Percentiles rank a stretch among this genome's conserved stretches.
phyloP scores from a whole-genome alignment of 2,329 filamentous ascomycete genomes.

The Pseudogymnoascus sp. region DNA sequence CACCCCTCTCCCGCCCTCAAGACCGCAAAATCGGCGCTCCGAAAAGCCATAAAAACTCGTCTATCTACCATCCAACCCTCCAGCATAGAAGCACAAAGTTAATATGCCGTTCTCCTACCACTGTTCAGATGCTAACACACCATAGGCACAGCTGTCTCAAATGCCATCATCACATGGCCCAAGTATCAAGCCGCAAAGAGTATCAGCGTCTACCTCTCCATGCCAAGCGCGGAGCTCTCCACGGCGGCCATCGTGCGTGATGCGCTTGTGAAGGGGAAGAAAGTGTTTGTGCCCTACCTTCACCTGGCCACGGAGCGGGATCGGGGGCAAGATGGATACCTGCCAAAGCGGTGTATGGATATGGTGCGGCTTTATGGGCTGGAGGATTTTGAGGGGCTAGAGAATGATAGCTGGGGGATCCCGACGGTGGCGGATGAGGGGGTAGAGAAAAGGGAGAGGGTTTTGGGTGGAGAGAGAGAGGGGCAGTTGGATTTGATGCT shows the following conservation, averaged over 20 bases:
- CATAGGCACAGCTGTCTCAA: background rate
- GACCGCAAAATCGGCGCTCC: constrained; percentile 1
- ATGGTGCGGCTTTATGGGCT: constrained; percentile 75
- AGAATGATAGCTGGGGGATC: constrained; percentile 84
- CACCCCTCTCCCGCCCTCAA: background rate
- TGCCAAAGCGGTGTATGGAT: constrained; percentile 72
- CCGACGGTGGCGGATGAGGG: constrained; percentile 67
- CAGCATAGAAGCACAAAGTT: constrained; percentile 1
- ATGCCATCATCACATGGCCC: background rate
- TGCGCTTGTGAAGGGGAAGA: constrained; percentile 67
- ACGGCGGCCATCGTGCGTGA: constrained; percentile 75
- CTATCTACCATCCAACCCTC: background rate
- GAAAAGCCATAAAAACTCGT: background rate
- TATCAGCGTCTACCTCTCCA: constrained; percentile 85
- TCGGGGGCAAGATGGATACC: constrained; percentile 20
- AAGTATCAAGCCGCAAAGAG: constrained; percentile 61
- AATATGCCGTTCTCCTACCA: background rate
- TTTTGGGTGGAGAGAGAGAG: constrained; percentile 49
- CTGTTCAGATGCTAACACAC: background rate
- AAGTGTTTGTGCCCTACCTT: constrained; percentile 87
- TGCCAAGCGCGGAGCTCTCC: constrained; percentile 80
- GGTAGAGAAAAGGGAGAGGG: constrained; percentile 58
- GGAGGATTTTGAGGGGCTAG: constrained; percentile 68
- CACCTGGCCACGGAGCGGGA: constrained; percentile 45
- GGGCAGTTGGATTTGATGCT: constrained; percentile 73